phyloP scores from a whole-genome alignment of 2,329 filamentous ascomycete genomes.

The Alternaria triticimaculans region DNA sequence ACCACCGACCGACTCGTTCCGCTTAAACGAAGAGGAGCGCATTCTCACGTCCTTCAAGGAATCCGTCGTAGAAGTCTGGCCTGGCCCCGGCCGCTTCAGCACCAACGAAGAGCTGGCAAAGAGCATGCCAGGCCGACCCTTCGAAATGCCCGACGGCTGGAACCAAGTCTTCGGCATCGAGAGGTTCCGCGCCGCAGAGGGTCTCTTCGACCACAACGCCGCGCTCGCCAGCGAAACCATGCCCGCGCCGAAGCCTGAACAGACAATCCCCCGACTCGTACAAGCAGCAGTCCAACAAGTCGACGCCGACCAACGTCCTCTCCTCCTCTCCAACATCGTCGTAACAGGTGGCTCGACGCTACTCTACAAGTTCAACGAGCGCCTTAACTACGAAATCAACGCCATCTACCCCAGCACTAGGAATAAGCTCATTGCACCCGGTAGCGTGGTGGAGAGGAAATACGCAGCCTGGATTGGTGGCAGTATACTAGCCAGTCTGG shows the following conservation, averaged over 20 bases:
- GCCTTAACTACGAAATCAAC: slow-evolving; percentile 83
- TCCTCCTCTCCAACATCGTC: slow-evolving; percentile 86
- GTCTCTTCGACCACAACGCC: slow-evolving; percentile 86
- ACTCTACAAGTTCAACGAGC: slow-evolving; percentile 89
- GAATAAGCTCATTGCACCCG: slow-evolving; percentile 87
- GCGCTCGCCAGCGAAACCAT: slow-evolving; percentile 64
- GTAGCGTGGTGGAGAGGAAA: slow-evolving; percentile 83
- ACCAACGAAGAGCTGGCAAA: slow-evolving; percentile 78
- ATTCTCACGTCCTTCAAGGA: slow-evolving; percentile 97
- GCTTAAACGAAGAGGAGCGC: slow-evolving; percentile 86
- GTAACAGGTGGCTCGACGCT: slow-evolving; percentile 88
- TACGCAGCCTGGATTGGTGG: slow-evolving; percentile 97
- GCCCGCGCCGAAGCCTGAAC: slow-evolving; percentile 67
- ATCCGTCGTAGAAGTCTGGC: slow-evolving; percentile 93
- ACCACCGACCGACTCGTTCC: slow-evolving; percentile 72
- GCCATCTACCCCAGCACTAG: slow-evolving; percentile 82
- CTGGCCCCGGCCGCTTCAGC: slow-evolving; percentile 73
- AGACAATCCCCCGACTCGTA: slow-evolving; percentile 85
- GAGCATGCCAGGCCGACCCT: slow-evolving; percentile 79
- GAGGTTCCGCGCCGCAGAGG: slow-evolving; percentile 84
- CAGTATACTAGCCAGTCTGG: slow-evolving; percentile 91
- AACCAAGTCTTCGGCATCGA: slow-evolving; percentile 94
- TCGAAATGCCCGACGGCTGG: slow-evolving; percentile 96
- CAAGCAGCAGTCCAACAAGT: slow-evolving; percentile 77
- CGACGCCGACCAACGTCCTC: slow-evolving; percentile 85